Conservation (phyloP, 2,329 filamentous ascomycete species). For the Tolypocladium pustulatum region DNA sequence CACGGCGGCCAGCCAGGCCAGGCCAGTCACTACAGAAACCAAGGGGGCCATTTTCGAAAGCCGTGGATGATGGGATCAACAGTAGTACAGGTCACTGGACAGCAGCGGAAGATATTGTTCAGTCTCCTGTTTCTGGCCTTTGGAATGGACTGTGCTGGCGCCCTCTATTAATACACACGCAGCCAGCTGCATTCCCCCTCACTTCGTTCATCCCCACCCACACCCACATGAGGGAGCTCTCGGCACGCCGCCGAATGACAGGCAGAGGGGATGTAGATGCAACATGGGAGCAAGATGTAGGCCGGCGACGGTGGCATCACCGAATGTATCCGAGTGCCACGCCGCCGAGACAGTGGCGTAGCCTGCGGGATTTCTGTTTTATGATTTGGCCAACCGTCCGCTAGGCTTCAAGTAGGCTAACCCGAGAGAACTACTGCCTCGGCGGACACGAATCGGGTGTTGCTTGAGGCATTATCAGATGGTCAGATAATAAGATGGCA, state of each 20-base stretch:
- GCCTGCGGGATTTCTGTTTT: not conserved
- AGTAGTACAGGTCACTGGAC: not conserved
- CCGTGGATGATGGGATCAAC: not conserved
- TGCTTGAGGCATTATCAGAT: slow-evolving; percentile 6
- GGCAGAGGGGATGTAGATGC: not conserved
- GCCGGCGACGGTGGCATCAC: not conserved
- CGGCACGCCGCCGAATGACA: not conserved
- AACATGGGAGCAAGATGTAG: not conserved
- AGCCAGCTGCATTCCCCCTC: not conserved
- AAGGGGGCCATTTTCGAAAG: slow-evolving; percentile 8
- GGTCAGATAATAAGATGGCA: slow-evolving; percentile 10
- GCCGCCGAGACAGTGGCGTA: not conserved
- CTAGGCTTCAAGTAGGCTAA: not conserved
- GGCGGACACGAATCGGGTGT: not conserved
- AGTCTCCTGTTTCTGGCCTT: not conserved
- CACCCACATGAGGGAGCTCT: not conserved
- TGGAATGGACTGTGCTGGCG: not conserved
- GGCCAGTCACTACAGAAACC: slow-evolving; percentile 8
- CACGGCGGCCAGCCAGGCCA: slow-evolving; percentile 3
- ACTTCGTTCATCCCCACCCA: not conserved
- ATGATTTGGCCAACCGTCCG: not conserved
- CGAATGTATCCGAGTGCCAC: not conserved
- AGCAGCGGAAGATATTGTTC: not conserved
- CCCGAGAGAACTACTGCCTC: not conserved
- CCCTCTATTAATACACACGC: not conserved